These are phyloP conservation scores for Didymella segeticola DNA, from an alignment of 2,329 filamentous ascomycete species.

Conservation along the genomic window DNA sequence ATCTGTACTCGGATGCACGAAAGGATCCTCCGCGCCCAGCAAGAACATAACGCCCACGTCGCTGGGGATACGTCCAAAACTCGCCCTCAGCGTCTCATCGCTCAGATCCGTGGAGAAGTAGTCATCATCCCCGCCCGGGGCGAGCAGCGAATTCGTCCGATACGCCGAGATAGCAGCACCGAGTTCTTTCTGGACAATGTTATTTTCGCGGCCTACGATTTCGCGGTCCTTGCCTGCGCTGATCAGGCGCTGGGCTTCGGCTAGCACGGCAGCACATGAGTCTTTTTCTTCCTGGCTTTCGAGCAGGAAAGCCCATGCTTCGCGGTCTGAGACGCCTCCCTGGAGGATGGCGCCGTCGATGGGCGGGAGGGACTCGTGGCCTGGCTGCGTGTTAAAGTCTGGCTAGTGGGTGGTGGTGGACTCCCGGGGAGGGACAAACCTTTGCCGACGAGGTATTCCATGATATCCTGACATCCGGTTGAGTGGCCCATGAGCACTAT, in stretches of 20 bases:
- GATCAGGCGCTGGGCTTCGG: conserved; percentile 63
- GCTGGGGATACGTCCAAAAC: conserved; percentile 69
- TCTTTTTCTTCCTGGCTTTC: conserved; percentile 31
- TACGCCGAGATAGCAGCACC: conserved; percentile 61
- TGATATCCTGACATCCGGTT: conserved; percentile 71
- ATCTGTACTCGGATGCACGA: conserved; percentile 65
- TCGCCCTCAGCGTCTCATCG: conserved; percentile 61
- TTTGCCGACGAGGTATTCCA: conserved; percentile 64
- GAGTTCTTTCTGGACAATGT: conserved; percentile 34
- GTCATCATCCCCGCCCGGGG: conserved; percentile 75
- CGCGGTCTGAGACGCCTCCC: conserved; percentile 78
- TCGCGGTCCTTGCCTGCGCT: conserved; percentile 61
- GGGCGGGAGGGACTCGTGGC: conserved; percentile 53
- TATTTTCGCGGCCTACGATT: conserved; percentile 56
- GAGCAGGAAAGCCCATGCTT: conserved; percentile 57
- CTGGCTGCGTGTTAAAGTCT: background rate
- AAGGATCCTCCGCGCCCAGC: conserved; percentile 71
- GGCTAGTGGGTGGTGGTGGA: background rate
- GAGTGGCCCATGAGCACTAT: conserved; percentile 74
- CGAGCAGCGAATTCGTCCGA: conserved; percentile 65
- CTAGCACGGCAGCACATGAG: conserved; percentile 39
- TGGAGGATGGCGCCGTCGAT: conserved; percentile 82
- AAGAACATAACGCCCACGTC: conserved; percentile 66
- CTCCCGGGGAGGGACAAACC: conserved; percentile 16
- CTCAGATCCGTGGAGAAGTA: conserved; percentile 84